Evolutionary conservation across 2,329 filamentous ascomycete species (phyloP), one percentile per base, ranked within the genome.

Genomic region (Bipolaris bicolor): DNA sequence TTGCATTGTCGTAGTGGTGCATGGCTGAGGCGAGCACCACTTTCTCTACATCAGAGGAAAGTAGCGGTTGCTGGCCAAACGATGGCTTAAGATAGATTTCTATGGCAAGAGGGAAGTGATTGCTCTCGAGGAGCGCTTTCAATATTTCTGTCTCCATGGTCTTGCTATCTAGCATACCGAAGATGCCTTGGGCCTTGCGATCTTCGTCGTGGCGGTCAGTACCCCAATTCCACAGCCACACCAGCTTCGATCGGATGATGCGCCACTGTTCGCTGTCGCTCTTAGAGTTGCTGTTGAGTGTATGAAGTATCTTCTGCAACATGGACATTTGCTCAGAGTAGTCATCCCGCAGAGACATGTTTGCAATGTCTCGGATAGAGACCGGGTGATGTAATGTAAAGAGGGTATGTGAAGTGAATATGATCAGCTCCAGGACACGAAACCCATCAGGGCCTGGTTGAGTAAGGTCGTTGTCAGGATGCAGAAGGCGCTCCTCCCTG

Each of bases 221-320:
- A 7, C 88, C 88, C 90, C 90, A 93, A 67, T 84, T 83, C 69
- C 87, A 86, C 29, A 94, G 80, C 90, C 90, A 94, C 3, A 92
- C 71, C 7, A 93, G 75, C 65, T 88, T 86, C 40, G 83, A 83
- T 55, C 90, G 83, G 11, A 84, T 82, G 51, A 78, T 80, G 24
- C 43, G 66, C 74, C 73, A 76, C 39, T 74, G 63, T 33, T 81
- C 81, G 57, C 90, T 87, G 51, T 90, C 86, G 34, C 81, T 83
- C 58, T 83, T 86, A 1, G 83, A 78, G 11, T 80, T 79, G 52
- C 81, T 81, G 46, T 75, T 77, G 20, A 88, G 68, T 2, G 78
- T 76, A 58, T 84, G 82, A 50, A 91, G 78, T n/a, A 89, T 78
- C 61, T 83, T 86, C 16, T 81, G 74, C 4, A 88, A 80, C 46